phyloP scores from a whole-genome alignment of 2,329 filamentous ascomycete species.

The Aspergillus japonicus region DNA sequence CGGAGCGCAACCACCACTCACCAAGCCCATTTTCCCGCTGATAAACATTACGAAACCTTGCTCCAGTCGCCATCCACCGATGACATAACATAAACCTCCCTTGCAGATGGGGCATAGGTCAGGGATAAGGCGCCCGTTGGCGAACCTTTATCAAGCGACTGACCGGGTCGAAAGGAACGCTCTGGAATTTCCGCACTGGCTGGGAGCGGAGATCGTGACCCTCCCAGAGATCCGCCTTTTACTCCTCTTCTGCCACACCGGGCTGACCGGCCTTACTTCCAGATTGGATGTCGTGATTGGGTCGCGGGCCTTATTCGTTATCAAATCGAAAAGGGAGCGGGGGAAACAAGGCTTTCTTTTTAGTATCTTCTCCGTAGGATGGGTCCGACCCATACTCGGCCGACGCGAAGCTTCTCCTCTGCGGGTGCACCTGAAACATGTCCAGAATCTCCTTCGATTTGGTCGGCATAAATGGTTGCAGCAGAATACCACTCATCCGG shows the following conservation, averaged over 20 bases:
- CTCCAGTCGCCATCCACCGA: conserved; percentile 15
- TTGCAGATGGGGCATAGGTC: neutral
- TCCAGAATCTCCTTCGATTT: conserved; percentile 74
- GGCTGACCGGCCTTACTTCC: conserved; percentile 9
- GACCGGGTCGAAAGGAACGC: neutral
- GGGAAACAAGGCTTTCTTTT: conserved; percentile 54
- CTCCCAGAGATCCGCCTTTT: neutral
- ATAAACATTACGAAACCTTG: conserved; percentile 30
- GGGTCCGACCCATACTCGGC: conserved; percentile 64
- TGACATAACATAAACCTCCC: conserved; percentile 26
- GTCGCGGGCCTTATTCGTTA: conserved; percentile 26
- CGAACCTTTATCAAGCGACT: neutral
- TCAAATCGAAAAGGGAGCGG: conserved; percentile 37
- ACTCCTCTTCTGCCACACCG: neutral
- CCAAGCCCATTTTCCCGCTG: conserved; percentile 24
- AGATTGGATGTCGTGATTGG: conserved; percentile 7
- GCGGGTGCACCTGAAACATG: conserved; percentile 66
- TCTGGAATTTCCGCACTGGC: neutral
- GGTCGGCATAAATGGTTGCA: conserved; percentile 87
- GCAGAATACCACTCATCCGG: conserved; percentile 75
- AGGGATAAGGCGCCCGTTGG: neutral
- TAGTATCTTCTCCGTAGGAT: conserved; percentile 62
- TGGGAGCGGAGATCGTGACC: conserved; percentile 18
- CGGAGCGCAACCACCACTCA: neutral
- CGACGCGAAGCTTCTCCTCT: conserved; percentile 62